Base-by-base conservation (phyloP, 2,329 filamentous ascomycete genomes). In the Pseudogymnoascus sp. region DNA sequence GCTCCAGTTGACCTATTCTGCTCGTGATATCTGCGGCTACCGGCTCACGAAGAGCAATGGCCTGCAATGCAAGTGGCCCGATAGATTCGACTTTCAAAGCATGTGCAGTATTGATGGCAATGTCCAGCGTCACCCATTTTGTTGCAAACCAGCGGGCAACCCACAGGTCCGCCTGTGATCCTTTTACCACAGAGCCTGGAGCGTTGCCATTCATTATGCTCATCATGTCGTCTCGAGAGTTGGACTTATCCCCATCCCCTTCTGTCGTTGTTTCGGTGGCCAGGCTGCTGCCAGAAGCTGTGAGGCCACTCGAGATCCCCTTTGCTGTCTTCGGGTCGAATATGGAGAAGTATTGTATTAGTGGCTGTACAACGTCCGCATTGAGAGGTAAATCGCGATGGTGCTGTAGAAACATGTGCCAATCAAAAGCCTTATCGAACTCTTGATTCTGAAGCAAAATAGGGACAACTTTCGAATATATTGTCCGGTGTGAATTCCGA, bases 81-180 rank as follows among this genome's bases (percentile, higher is more conserved):
- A 96, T 87, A 35, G 79, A 76, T 57, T 83, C 78, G 4, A 95
- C 77, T 2, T 89, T 89, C 59, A 96, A 81, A 67, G 88, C 83
- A 61, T 81, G 79, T 16, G 94, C 76, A 6, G 89, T 80, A 34
- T 82, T 82, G 60, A 95, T 83, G 25, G 90, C 84, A 65, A 87
- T 82, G 61, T 92, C 85, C 8, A 91, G 77, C 1, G 86, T 83
- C 20, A 94, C 80, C 72, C 89, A 88, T 62, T 79, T 86, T 1
- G 86, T 88, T 8, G 91, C 91, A 70, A 96, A 92, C 76, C 91
- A 85, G 64, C 86, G 83, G n/a, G 91, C 88, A 16, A 89, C 87
- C 30, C 95, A 80, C 0, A 54, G n/a, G 28, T 54, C 47, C 5
- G 47, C 47, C 32, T 54, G 47, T 32, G 47, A 54, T 3, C 47